Evolutionary conservation across 176 grass and related monocot species (phyloP).

Genomic region (Oryza australiensis): DNA sequence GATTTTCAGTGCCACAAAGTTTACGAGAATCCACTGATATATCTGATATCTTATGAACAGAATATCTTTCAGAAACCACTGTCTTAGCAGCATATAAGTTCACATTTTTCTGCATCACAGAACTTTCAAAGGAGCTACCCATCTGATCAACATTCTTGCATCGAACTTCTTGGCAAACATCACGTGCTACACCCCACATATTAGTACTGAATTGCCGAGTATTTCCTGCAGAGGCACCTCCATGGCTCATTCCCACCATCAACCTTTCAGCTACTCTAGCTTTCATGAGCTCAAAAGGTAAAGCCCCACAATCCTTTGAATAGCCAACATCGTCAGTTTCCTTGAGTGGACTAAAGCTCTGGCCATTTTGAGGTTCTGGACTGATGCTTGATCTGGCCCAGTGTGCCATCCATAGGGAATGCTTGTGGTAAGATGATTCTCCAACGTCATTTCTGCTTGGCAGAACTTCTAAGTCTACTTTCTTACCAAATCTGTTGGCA

Average conservation of each 20-base stretch:
- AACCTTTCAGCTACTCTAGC: conserved; percentile 45
- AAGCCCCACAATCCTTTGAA: conserved; percentile 35
- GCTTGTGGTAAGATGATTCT: conserved; percentile 45
- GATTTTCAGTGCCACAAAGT: conserved; percentile 43
- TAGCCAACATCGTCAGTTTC: conserved; percentile 31
- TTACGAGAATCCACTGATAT: conserved; percentile 33
- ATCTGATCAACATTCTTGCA: conserved; percentile 35
- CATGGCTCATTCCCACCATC: conserved; percentile 46
- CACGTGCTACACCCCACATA: conserved; percentile 30
- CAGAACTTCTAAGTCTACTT: conserved; percentile 47
- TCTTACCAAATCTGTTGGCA: conserved; percentile 43
- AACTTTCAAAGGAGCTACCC: conserved; percentile 44
- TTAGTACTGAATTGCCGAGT: conserved; percentile 37
- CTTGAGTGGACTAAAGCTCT: conserved; percentile 16
- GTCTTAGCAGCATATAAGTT: conserved; percentile 45
- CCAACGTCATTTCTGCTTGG: conserved; percentile 35
- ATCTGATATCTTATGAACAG: conserved; percentile 50
- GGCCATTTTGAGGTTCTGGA: conserved; percentile 28
- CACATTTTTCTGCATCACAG: conserved; percentile 49
- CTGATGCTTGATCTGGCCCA: conserved; percentile 49
- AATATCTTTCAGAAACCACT: conserved; percentile 53
- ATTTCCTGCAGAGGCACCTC: conserved; percentile 41
- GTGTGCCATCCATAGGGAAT: conserved; percentile 61
- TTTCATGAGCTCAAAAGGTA: conserved; percentile 48
- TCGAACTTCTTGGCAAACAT: conserved; percentile 54